Conservation (phyloP, 2,329 filamentous ascomycete species). For the Hypoxylon sp. region DNA sequence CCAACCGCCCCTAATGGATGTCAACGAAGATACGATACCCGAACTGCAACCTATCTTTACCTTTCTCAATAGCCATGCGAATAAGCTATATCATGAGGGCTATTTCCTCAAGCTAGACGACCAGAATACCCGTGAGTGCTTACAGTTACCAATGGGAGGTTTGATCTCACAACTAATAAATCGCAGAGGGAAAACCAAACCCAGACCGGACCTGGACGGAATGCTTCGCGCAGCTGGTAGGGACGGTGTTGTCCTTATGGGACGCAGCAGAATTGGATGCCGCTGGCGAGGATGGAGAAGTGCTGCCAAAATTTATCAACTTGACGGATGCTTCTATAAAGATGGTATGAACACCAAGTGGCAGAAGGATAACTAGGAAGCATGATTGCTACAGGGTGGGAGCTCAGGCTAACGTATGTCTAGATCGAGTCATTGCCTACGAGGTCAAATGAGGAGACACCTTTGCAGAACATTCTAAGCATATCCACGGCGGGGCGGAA, state of each 20-base stretch:
- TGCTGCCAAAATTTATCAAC: slow-evolving; percentile 94
- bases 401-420: slow-evolving; percentile 31
- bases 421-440: slow-evolving; percentile 92
- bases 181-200: slow-evolving; percentile 85
- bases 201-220: slow-evolving; percentile 91
- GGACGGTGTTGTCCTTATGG: slow-evolving; percentile 95
- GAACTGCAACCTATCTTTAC: slow-evolving; percentile 95
- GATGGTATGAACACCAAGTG: slow-evolving; percentile 74
- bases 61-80: slow-evolving; percentile 92
- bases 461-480: slow-evolving; percentile 93
- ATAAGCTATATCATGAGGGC: slow-evolving; percentile 97
- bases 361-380: neutral
- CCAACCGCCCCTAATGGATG: slow-evolving; percentile 87
- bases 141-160: slow-evolving; percentile 8
- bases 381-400: neutral
- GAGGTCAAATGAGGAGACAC: slow-evolving; percentile 78
- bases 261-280: slow-evolving; percentile 92
- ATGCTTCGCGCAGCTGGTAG: slow-evolving; percentile 96
- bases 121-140: slow-evolving; percentile 83
- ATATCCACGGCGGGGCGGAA: slow-evolving; percentile 96
- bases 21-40: slow-evolving; percentile 85
- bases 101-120: slow-evolving; percentile 98
- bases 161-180: slow-evolving; percentile 21
- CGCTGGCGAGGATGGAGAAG: slow-evolving; percentile 85
- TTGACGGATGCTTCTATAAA: slow-evolving; percentile 97